Base-by-base conservation (phyloP, 1,139 yeast genomes). In the Yamadazyma buinensis region DNA sequence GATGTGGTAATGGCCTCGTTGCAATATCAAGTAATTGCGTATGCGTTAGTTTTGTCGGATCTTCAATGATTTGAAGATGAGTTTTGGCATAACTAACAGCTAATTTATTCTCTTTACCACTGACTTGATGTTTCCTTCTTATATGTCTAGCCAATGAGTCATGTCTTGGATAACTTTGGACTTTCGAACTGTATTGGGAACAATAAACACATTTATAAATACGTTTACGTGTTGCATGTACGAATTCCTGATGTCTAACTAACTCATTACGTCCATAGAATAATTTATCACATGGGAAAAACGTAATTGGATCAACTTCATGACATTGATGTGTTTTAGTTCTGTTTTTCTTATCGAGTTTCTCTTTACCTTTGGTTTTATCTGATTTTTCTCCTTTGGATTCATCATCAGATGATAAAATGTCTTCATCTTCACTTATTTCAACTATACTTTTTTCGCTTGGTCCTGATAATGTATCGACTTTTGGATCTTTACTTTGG, bases 1-100 rank as follows among this genome's bases (percentile, higher is more conserved):
- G 65, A 26, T 55, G 62, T 1, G 66, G 64, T 27, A 61, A 47
- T 7, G 65, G 64, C 29, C 46, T 49, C 2, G 50, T 53, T 6
- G 49, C 39, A 5, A 44, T 28, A 11, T 40, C 44, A 8, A 37
- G 15, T 12, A 43, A 11, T 20, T 46, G 39, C 12, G 35, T 30
- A 22, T 32, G 39, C 25, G 35, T 28, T 27, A 36, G 18, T 28
- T 35, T 38, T 30, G 29, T 40, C 9, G 42, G 46, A 35, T 65
- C 69, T 32, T 65, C 71, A 18, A 66, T 56, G 6, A 63, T 51
- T 33, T 62, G 68, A 3, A 66, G 72, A 40, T 67, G 59, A 29
- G 63, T 69, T 44, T 66, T 67, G n/a, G 75, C 75, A 43, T 65
- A 64, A 40, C 63, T 61, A n/a, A 69, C 73, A 0, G 75, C 75